phyloP scores from a whole-genome alignment of 768 basidiomycete species.

The Lactarius psammicola region DNA sequence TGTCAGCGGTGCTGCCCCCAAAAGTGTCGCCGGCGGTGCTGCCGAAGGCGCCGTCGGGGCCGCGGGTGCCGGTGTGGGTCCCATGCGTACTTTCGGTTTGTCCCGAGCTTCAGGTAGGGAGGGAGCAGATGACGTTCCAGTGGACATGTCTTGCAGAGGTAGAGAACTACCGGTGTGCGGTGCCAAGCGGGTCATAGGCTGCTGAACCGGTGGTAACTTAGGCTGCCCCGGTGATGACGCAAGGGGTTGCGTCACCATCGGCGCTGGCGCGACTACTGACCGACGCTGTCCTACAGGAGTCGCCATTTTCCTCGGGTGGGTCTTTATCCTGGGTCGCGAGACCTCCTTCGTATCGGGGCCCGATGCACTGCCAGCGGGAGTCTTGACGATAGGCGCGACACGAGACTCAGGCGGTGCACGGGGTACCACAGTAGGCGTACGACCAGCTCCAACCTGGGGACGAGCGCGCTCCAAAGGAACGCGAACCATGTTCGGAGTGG shows the following conservation, averaged over 20 bases:
- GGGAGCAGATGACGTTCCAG: not conserved
- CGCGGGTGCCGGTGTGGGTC: not conserved
- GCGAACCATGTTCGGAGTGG: not conserved
- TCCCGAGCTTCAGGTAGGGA: not conserved
- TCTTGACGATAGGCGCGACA: not conserved
- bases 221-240: not conserved
- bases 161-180: not conserved
- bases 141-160: not conserved
- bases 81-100: not conserved
- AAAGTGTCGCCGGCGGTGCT: not conserved
- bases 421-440: not conserved
- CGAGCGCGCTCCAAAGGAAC: not conserved
- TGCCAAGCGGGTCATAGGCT: not conserved
- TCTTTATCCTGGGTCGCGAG: slow-evolving; percentile 15
- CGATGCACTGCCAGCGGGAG: not conserved
- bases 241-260: not conserved
- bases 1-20: not conserved
- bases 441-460: not conserved
- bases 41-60: not conserved
- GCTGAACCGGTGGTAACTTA: not conserved
- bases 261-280: not conserved
- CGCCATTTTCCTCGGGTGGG: slow-evolving; percentile 16
- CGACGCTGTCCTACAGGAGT: slow-evolving; percentile 10
- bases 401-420: not conserved
- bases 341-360: not conserved